Percentiles rank a stretch among this genome's conserved stretches.
Conservation (phyloP, 208 protist species). For the Leishmania amazonensis region DNA sequence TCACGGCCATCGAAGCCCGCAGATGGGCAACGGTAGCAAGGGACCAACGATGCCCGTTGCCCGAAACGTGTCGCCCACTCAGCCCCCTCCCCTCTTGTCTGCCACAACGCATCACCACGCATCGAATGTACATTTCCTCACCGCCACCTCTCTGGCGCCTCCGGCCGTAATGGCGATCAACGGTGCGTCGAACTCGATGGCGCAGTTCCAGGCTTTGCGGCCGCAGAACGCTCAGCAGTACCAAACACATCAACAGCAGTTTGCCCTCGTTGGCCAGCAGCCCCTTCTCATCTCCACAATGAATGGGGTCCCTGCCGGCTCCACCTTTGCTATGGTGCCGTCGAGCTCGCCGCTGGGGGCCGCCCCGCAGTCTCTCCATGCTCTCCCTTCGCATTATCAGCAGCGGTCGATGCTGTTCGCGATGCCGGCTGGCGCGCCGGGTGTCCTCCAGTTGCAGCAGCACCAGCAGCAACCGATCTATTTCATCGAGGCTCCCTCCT, state of each 20-base stretch:
- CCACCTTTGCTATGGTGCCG: constrained; percentile 12
- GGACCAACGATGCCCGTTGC: neutral
- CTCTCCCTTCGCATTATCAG: neutral
- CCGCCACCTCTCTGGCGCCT: constrained; percentile 6
- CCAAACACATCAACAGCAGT: constrained; percentile 10
- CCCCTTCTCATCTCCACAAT: constrained; percentile 10
- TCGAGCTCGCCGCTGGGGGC: neutral
- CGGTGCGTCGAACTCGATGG: neutral
- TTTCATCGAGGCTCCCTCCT: constrained; percentile 13
- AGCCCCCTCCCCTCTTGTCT: constrained; percentile 3
- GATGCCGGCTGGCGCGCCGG: constrained; percentile 11
- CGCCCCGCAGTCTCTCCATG: constrained; percentile 7
- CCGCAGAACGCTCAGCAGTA: constrained; percentile 12
- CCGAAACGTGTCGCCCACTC: neutral
- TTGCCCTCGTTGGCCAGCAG: constrained; percentile 10
- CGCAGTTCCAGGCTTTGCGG: constrained; percentile 8
- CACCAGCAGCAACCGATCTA: constrained; percentile 27
- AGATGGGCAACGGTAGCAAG: constrained; percentile 13
- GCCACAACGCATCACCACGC: constrained; percentile 12
- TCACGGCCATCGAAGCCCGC: constrained; percentile 1
- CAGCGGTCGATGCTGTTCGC: constrained; percentile 22
- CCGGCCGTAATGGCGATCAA: neutral
- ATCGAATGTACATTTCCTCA: constrained; percentile 4
- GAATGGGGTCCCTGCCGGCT: constrained; percentile 2
- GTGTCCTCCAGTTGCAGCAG: constrained; percentile 17